Base-by-base conservation (phyloP, 345 rosid species). In the Acer campestre region DNA sequence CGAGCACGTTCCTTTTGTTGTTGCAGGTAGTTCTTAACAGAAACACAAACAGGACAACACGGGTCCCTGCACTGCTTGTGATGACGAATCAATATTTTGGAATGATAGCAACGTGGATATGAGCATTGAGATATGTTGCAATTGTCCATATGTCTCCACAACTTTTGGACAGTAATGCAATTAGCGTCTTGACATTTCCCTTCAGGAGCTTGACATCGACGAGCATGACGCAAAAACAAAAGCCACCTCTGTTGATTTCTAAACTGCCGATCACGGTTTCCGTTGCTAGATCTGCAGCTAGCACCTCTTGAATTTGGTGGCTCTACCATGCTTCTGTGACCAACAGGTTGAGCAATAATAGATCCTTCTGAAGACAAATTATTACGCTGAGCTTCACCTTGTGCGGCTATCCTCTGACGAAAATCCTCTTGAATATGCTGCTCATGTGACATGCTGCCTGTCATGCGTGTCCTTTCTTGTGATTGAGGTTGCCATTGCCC, bases 1-100 rank as follows among this genome's bases (percentile, higher is more conserved):
- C 84, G 89, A 42, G 84, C 80, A 14, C 88, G 90, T 62, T 83
- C 84, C 85, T 75, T 91, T 48, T 90, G 93, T 62, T 75, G 85
- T 84, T 84, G 92, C 49, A 88, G 38, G 85, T 82, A 91, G 42
- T 80, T 78, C 79, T 84, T 96, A 6, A 91, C 98, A 61, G 94
- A 94, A 84, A 92, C 81, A 83, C 99, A 96, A 81, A 96, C 97
- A 49, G 97, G 98, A 88, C 99, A 96, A 70, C 84, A 68, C 12
- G 78, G 61, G 77, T 91, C 90, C 82, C 73, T 81, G 86, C 99
- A 96, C 55, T 75, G 85, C 84, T 75, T 92, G 73, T 84, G 82
- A 83, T 96, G 99, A 68, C 68, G 78, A 75, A 92, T 76, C 89
- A 96, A 81, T 76, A 76, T 78, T 84, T 85, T 94, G 42, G 98